Base-by-base conservation (phyloP, 257 asterid genomes). In the Solanum verrucosum region DNA sequence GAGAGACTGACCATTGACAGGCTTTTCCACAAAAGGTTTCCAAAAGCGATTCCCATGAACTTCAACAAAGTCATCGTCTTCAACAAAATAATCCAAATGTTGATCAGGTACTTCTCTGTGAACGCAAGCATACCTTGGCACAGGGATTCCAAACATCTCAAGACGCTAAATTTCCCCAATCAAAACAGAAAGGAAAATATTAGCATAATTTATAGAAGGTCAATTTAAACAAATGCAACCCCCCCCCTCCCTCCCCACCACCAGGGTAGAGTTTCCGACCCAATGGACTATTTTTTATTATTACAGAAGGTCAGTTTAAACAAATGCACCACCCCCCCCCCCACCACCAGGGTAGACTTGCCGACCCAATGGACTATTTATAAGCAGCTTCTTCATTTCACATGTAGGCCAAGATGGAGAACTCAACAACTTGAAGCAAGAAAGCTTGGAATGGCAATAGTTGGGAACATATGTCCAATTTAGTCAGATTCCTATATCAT, bases 11-110 rank as follows among this genome's bases (percentile, higher is more conserved):
- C 99, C 99, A 90, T 96, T 89, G 88, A 97, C 92, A 67, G 99
- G 99, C 91, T 97, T 97, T 95, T 97, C 99, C 87, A 97, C 99
- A 90, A 97, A 96, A 56, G 99, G 99, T 88, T 97, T 97, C 96
- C 97, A 95, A 90, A 97, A 97, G 34, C 97, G 92, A 84, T 91
- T 90, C 52, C 98, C 98, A 74, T 92, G 98, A 44, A 97, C 98
- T 90, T 97, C 98, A 88, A 97, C 96, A 93, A 92, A 97, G 91
- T 97, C 99, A 73, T 97, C 99, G 91, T 94, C 99, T 94, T 97
- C 99, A 31, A 91, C 87, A 92, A 97, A 97, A 91, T 93, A 95
- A 88, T 94, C 98, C 91, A 96, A 91, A 92, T 95, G 98, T 93
- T 97, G 98, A 87, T 93, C 90, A 5, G 98, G 96, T 29, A 15